phyloP scores from a whole-genome alignment of 2,329 filamentous ascomycete species.

The Lanzia echinophila region DNA sequence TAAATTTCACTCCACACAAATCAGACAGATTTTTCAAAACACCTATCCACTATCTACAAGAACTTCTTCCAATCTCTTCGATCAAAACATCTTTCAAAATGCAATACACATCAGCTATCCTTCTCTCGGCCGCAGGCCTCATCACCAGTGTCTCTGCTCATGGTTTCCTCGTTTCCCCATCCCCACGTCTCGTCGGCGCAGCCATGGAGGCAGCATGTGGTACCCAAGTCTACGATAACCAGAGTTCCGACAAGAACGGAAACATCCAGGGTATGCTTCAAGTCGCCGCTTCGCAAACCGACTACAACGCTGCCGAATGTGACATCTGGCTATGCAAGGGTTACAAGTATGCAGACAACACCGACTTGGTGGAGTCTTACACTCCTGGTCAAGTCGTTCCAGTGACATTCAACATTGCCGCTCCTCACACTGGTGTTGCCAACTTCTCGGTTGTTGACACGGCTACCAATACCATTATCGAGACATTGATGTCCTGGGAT shows the following conservation, averaged over 20 bases:
- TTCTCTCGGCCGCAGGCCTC: slow-evolving; percentile 17
- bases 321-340: slow-evolving; percentile 44
- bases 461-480: slow-evolving; percentile 42
- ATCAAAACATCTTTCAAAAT: slow-evolving; percentile 11
- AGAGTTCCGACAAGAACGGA: slow-evolving; percentile 23
- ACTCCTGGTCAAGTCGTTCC: slow-evolving; percentile 37
- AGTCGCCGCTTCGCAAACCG: slow-evolving; percentile 28
- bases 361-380: slow-evolving; percentile 37
- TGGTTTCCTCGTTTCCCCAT: slow-evolving; percentile 40
- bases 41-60: neutral
- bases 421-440: slow-evolving; percentile 46
- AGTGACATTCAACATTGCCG: slow-evolving; percentile 38
- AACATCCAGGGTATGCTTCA: slow-evolving; percentile 33
- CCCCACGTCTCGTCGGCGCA: slow-evolving; percentile 36
- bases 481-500: slow-evolving; percentile 40
- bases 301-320: slow-evolving; percentile 26
- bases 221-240: slow-evolving; percentile 34
- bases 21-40: neutral
- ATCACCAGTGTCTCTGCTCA: slow-evolving; percentile 41
- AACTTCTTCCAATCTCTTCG: neutral
- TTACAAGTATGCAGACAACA: slow-evolving; percentile 40
- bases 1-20: slow-evolving; percentile 1
- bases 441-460: slow-evolving; percentile 50
- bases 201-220: slow-evolving; percentile 39
- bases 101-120: slow-evolving; percentile 23